These are phyloP conservation scores for Aristolochia californica DNA, from an alignment of 164 flowering plant genomes.

Conservation along the genomic window DNA sequence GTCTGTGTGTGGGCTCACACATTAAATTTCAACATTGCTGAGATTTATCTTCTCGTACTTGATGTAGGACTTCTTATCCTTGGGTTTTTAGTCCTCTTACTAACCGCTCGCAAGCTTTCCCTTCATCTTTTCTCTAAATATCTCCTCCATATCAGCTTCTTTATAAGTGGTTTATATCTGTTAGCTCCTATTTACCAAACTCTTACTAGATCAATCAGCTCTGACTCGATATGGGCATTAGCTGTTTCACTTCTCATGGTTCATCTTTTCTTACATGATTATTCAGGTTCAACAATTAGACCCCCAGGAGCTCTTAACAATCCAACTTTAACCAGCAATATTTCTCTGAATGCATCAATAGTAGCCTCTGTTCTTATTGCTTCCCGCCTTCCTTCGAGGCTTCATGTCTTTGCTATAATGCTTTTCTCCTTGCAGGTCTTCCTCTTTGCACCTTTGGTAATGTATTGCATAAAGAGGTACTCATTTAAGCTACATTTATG, in stretches of 20 bases:
- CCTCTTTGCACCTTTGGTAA: slow-evolving; percentile 82
- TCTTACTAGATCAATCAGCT: slow-evolving; percentile 80
- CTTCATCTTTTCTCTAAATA: slow-evolving; percentile 42
- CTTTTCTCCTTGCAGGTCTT: slow-evolving; percentile 87
- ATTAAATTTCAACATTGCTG: slow-evolving; percentile 44
- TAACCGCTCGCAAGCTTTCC: slow-evolving; percentile 58
- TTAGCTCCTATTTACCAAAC: slow-evolving; percentile 86
- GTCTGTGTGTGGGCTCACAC: slow-evolving; percentile 81
- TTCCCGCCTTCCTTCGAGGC: slow-evolving; percentile 85
- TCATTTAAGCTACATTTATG: slow-evolving; percentile 56
- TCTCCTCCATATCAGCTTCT: slow-evolving; percentile 58
- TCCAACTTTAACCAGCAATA: slow-evolving; percentile 66
- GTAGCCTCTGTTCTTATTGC: slow-evolving; percentile 90
- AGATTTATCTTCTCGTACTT: slow-evolving; percentile 48
- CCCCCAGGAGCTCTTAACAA: slow-evolving; percentile 65
- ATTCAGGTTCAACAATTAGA: slow-evolving; percentile 61
- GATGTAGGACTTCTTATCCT: slow-evolving; percentile 50
- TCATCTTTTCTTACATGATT: slow-evolving; percentile 91
- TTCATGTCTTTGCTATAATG: slow-evolving; percentile 75
- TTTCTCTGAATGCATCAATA: slow-evolving; percentile 82
- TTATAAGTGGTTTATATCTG: slow-evolving; percentile 58
- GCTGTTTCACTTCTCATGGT: slow-evolving; percentile 55
- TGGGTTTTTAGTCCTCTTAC: slow-evolving; percentile 62
- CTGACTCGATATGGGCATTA: slow-evolving; percentile 89
- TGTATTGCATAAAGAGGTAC: slow-evolving; percentile 65